Evolutionary conservation across 139 green algal genomes (phyloP), one percentile per base, ranked within the genome.

Genomic region (Klebsormidium nitens): DNA sequence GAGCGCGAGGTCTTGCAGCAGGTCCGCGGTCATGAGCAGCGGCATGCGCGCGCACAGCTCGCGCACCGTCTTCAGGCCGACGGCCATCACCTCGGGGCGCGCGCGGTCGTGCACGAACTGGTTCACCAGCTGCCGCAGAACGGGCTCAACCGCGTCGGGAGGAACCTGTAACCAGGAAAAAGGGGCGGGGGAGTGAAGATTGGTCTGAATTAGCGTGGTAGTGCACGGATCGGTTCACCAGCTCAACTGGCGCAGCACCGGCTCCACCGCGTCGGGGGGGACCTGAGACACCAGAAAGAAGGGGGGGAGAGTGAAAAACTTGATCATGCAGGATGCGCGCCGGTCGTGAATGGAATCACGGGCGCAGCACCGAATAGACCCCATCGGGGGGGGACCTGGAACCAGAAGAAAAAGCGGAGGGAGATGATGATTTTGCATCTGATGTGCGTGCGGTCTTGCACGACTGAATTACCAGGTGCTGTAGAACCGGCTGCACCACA

Each of bases 191-290:
- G n/a, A n/a, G n/a, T n/a, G n/a, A n/a, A n/a, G n/a, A n/a, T n/a
- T n/a, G n/a, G n/a, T 85, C 76, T 2, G 76, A 57, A 23, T 84
- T 72, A 4, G 84, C 81, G 58, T 86, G 77, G 87, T 98, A 93
- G 69, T 97, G 88, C 60, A 98, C 84, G 75, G 97, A 98, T 59
- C 90, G 78, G 82, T 98, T 92, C 36, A 95, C 91, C 69, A 97
- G 81, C n/a, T n/a, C n/a, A n/a, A n/a, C 76, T 97, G 93, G 19
- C 81, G 66, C 74, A 98, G 75, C 59, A 97, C 82, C 2, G 92
- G 90, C 29, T 84, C 82, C 72, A 97, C 79, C 26, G 60, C 76
- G 1, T 98, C 93, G 1, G 93, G 90, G 2, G 93, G 93, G 38
- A 98, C 93, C 58, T 79, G 71, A 6, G n/a, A n/a, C n/a, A n/a